phyloP scores from a whole-genome alignment of 1,284 basidiomycete genomes.

The Tausonia pullulans region DNA sequence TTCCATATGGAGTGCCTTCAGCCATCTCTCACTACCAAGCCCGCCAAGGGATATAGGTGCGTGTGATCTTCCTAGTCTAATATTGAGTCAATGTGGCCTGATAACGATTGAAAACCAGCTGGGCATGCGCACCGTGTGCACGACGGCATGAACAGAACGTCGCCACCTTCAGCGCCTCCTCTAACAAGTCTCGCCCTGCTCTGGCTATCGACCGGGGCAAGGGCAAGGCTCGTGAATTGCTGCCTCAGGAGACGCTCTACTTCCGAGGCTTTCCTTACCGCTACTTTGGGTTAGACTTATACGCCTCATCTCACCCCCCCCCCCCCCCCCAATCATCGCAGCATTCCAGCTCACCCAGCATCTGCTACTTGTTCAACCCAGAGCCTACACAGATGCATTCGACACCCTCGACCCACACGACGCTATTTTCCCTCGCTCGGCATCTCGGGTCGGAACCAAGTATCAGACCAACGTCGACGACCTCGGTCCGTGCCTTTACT shows the following conservation, averaged over 20 bases:
- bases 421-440: constrained; percentile 82
- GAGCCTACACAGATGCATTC: constrained; percentile 66
- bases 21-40: constrained; percentile 88
- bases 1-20: constrained; percentile 93
- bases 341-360: too few species aligned
- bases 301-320: too few species aligned
- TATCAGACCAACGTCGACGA: constrained; percentile 50
- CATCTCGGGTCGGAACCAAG: constrained; percentile 74
- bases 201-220: constrained; percentile 32
- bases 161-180: constrained; percentile 35
- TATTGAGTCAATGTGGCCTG: too few species aligned
- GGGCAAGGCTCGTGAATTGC: constrained; percentile 1
- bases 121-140: constrained; percentile 92
- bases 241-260: background rate
- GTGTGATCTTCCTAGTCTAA: background rate
- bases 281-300: constrained; percentile 72
- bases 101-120: constrained; percentile 46
- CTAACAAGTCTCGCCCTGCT: constrained; percentile 53
- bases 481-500: constrained; percentile 15
- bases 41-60: constrained; percentile 57
- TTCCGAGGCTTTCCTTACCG: constrained; percentile 72
- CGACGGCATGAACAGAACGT: constrained; percentile 59
- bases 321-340: too few species aligned
- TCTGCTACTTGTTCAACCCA: constrained; percentile 28
- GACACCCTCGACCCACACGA: constrained; percentile 91